These are phyloP conservation scores for Chlorella sp. DNA, from an alignment of 139 green algal species.

Conservation along the genomic window DNA sequence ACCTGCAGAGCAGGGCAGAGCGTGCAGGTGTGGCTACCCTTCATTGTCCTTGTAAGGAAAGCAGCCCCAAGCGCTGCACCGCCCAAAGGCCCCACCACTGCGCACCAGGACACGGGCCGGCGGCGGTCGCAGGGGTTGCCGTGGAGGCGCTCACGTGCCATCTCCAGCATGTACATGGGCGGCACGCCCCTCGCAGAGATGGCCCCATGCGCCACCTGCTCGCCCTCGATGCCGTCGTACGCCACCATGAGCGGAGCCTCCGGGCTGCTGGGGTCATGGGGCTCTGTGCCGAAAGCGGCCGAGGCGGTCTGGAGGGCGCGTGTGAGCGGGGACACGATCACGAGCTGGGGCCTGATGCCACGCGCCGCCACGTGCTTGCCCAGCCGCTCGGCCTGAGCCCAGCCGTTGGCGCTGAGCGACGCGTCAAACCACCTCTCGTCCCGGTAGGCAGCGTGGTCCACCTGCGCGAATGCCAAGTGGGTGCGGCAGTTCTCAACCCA, in stretches of 20 bases:
- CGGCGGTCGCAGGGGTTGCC: not conserved
- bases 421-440: not conserved
- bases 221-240: not conserved
- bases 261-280: not conserved
- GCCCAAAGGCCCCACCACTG: too few species aligned
- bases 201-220: not conserved
- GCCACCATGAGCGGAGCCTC: not conserved
- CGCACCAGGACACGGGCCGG: too few species aligned
- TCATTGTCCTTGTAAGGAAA: too few species aligned
- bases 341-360: not conserved
- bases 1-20: too few species aligned
- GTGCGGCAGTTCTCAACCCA: too few species aligned
- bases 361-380: not conserved
- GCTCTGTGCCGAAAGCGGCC: not conserved
- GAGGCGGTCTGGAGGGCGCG: not conserved
- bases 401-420: not conserved
- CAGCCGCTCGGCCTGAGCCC: not conserved
- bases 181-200: not conserved
- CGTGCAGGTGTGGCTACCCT: too few species aligned
- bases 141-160: not conserved
- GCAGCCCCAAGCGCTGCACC: too few species aligned
- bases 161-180: not conserved
- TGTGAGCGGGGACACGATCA: constrained; percentile 3
- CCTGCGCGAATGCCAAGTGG: too few species aligned
- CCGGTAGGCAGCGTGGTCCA: not conserved